Evolutionary conservation across 345 rosid species (phyloP).

Genomic region (Lenwebbia sp.): DNA sequence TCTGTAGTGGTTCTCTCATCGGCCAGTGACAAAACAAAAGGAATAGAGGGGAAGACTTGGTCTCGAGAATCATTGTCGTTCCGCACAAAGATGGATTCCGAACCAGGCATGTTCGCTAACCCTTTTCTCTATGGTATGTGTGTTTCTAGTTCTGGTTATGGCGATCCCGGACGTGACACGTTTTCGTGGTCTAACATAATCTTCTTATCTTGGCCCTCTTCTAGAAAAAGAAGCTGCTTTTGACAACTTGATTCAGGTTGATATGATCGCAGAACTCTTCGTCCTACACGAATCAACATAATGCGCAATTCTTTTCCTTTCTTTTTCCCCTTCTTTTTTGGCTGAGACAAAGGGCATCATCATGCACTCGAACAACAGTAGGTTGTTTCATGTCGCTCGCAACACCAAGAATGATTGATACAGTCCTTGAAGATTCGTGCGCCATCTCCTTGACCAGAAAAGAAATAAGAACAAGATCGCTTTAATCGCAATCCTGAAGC

Average conservation of each 20-base stretch:
- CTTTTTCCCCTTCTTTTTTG: neutral
- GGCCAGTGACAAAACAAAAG: no score
- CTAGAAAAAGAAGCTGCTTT: neutral
- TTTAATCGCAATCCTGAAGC: neutral
- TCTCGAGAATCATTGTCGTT: no score
- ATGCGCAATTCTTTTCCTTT: neutral
- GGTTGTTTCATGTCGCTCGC: neutral
- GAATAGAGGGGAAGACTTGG: no score
- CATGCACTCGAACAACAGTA: neutral
- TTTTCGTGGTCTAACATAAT: no score
- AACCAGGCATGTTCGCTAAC: no score
- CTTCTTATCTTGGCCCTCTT: neutral
- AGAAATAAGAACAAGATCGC: neutral
- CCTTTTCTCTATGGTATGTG: no score
- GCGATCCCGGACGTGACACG: no score
- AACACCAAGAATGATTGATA: neutral
- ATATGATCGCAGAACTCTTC: neutral
- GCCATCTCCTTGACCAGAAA: neutral
- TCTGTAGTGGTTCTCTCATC: no score
- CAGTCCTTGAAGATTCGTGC: neutral
- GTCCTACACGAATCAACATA: neutral
- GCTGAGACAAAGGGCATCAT: neutral
- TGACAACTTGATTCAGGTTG: neutral
- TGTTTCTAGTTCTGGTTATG: no score
- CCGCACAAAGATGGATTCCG: no score